Evolutionary conservation across 805 yeast species (phyloP).

Genomic region (Metschnikowia cubensis): DNA sequence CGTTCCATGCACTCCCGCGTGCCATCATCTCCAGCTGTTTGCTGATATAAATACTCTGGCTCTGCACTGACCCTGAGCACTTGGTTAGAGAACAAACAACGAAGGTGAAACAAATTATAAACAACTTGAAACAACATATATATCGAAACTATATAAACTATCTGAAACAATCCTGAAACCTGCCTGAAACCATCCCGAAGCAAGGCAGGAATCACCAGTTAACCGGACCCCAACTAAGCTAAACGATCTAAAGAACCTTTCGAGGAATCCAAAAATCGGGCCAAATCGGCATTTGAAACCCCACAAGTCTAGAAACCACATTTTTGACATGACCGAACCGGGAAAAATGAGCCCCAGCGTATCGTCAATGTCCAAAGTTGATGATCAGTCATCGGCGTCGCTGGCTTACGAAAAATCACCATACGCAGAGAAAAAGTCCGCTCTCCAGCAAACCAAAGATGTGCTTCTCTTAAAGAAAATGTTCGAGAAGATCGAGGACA

Average conservation of each 20-base stretch:
- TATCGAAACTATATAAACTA: no score
- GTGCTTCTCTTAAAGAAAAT: constrained; percentile 17
- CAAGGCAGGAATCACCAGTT: no score
- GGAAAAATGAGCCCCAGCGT: background rate
- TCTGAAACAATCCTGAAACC: no score
- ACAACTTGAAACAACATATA: no score
- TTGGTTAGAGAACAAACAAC: no score
- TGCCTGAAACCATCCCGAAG: no score
- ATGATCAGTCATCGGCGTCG: constrained; percentile 3
- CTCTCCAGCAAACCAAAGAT: constrained; percentile 10
- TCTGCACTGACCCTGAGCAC: background rate
- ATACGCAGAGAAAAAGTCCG: constrained; percentile 5
- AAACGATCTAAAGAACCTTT: no score
- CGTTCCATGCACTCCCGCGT: background rate
- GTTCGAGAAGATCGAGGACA: constrained; percentile 33
- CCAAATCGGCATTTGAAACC: no score
- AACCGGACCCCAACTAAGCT: no score
- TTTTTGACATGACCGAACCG: background rate
- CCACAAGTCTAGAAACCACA: no score
- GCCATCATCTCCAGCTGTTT: background rate
- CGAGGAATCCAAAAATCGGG: no score
- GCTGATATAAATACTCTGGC: constrained; percentile 1
- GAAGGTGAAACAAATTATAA: no score
- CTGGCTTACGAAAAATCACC: background rate
- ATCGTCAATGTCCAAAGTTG: constrained; percentile 4